Conservation (phyloP, 1,284 basidiomycete genomes). For the Melampsora medusae region DNA sequence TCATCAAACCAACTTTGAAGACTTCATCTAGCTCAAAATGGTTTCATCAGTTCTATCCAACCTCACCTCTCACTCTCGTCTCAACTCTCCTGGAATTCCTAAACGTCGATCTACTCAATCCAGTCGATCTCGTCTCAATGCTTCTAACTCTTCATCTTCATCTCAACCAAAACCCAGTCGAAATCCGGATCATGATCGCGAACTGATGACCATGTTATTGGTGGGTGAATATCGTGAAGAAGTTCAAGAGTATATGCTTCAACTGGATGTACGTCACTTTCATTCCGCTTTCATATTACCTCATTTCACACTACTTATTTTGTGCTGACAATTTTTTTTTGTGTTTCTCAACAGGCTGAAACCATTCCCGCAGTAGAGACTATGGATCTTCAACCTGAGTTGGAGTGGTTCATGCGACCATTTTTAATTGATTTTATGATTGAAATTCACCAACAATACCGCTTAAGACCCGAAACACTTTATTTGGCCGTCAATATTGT, state of each 20-base stretch:
- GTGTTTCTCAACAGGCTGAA: conserved; percentile 8
- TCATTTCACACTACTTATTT: conserved; percentile 13
- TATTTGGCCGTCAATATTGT: conserved; percentile 98
- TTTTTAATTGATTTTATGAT: conserved; percentile 98
- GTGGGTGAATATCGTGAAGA: conserved; percentile 96
- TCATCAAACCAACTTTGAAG: not conserved
- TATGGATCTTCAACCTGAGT: conserved; percentile 98
- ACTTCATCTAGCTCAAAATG: not conserved
- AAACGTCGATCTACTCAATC: conserved; percentile 4
- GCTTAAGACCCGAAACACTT: conserved; percentile 93
- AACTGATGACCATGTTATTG: conserved; percentile 57
- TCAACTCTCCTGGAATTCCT: conserved; percentile 40
- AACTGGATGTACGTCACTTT: conserved; percentile 85
- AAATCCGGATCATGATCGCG: conserved; percentile 50
- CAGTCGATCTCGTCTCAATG: conserved; percentile 8
- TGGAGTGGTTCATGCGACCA: conserved; percentile 82
- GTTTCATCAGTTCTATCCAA: conserved; percentile 41
- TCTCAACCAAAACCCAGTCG: conserved; percentile 46
- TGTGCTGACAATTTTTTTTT: not conserved
- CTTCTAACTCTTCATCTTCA: conserved; percentile 41
- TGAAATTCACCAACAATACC: conserved; percentile 95
- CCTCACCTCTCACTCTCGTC: conserved; percentile 43
- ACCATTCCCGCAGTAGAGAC: conserved; percentile 72
- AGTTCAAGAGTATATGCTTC: conserved; percentile 86
- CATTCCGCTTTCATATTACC: not conserved